Conservation (phyloP, 148 eudicot species). For the Spergularia marina region DNA sequence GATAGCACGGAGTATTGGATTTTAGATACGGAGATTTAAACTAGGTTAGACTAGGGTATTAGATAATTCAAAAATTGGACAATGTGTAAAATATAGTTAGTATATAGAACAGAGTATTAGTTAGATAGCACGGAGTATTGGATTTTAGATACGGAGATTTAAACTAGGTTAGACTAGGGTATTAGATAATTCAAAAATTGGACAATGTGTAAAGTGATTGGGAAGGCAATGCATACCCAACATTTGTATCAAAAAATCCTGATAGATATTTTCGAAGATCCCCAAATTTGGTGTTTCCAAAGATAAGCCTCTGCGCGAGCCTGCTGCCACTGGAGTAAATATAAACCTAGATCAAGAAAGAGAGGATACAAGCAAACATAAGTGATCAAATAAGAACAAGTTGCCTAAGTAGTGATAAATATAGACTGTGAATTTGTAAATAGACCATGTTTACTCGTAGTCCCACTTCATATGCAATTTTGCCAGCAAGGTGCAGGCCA, state of each 20-base stretch:
- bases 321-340: slow-evolving; percentile 98
- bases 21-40: too few relatives aligned
- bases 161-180: too few relatives aligned
- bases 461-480: background rate
- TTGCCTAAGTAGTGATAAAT: background rate
- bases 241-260: slow-evolving; percentile 82
- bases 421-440: too few relatives aligned
- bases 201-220: background rate
- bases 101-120: too few relatives aligned
- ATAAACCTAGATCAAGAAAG: slow-evolving; percentile 56
- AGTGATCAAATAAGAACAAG: background rate
- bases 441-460: too few relatives aligned
- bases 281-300: slow-evolving; percentile 76
- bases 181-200: too few relatives aligned
- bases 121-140: too few relatives aligned
- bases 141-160: too few relatives aligned
- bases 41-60: too few relatives aligned
- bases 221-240: slow-evolving; percentile 53
- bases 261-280: slow-evolving; percentile 76
- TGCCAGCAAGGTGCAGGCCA: background rate
- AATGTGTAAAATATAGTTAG: too few relatives aligned
- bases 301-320: slow-evolving; percentile 85
- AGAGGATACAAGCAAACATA: background rate
- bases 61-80: too few relatives aligned
- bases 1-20: too few relatives aligned